Evolutionary conservation across 1,284 basidiomycete species (phyloP), one percentile per base, ranked within the genome.

Genomic region (Tremellales sp.): DNA sequence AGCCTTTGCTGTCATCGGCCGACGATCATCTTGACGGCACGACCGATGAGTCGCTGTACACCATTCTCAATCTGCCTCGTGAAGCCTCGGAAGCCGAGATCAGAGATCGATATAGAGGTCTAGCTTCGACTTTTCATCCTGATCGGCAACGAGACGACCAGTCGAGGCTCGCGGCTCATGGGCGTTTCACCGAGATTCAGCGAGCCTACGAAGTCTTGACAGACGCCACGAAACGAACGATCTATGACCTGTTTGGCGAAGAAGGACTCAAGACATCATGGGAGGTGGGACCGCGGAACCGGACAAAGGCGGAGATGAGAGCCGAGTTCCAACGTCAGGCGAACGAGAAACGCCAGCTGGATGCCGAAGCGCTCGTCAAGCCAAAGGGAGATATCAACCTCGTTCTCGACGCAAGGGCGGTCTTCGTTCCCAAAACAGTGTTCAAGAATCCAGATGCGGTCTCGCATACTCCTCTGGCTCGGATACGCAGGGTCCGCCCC

Each of bases 161-260:
- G 44, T 51, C 56, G 12, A 58, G 63, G 3, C 39, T 35, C 7
- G 64, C 66, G 10, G 68, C 70, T 8, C 67, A 68, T 45, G 49
- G 45, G 4, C 61, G 62, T 22, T 70, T 72, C 45, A 62, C 65
- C 24, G 62, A 63, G 25, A 69, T 74, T 35, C 70, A 72, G 51
- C 56, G 65, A 11, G 74, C 74, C 15, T 70, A 75, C 48, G 70
- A 74, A 53, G 54, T 79, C 6, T 62, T 81, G 5, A 72, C 68
- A 10, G 76, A 80, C 53, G 64, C 70, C 0, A 70, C 73, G 27
- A 70, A 70, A 55, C 58, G 80, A 6, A 72, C 75, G 2, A 70
- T 81, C 8, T 81, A 80, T 55, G 79, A 81, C 56, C 57, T 77
- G 41, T 75, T 79, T 44, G 80, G 80, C 2, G 76, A 78, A 53